phyloP scores from a whole-genome alignment of 768 basidiomycete genomes.

The Phaffia tasmanica region DNA sequence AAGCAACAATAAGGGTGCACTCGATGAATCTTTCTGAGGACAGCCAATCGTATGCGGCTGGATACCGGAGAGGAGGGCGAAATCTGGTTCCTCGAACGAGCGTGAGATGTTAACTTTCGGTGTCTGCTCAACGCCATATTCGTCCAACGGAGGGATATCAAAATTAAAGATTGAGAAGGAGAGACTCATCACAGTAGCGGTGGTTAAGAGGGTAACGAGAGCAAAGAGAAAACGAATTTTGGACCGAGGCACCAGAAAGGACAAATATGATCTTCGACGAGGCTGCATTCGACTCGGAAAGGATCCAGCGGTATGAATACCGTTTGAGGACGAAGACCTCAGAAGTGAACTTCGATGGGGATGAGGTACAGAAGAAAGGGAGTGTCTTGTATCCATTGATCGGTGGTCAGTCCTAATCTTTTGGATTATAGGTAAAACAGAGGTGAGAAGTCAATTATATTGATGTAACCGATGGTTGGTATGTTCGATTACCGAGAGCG shows the following conservation, averaged over 20 bases:
- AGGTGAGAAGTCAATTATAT: too few species aligned
- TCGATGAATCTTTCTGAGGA: conserved; percentile 4
- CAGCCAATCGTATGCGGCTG: conserved; percentile 38
- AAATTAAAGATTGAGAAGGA: conserved; percentile 19
- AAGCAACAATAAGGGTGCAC: conserved; percentile 32
- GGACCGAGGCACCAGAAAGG: conserved; percentile 15
- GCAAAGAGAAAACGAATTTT: conserved; percentile 15
- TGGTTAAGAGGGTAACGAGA: not conserved
- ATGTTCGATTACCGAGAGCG: too few species aligned
- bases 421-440: too few species aligned
- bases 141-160: conserved; percentile 22
- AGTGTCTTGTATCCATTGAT: too few species aligned
- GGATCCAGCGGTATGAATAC: too few species aligned
- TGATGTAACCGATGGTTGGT: too few species aligned
- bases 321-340: too few species aligned
- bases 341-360: too few species aligned
- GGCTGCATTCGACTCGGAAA: too few species aligned
- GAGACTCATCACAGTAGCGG: not conserved
- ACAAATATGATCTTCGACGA: not conserved
- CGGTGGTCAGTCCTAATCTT: too few species aligned
- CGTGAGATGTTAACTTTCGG: conserved; percentile 8
- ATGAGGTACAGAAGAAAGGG: too few species aligned
- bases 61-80: conserved; percentile 33
- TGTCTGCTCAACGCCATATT: conserved; percentile 12
- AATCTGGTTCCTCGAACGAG: conserved; percentile 39